A percentile compares a stretch with the other conserved stretches of the same genome.
Evolutionary conservation across 352 stramenopile species (phyloP).

Genomic region (Pythium oligandrum): DNA sequence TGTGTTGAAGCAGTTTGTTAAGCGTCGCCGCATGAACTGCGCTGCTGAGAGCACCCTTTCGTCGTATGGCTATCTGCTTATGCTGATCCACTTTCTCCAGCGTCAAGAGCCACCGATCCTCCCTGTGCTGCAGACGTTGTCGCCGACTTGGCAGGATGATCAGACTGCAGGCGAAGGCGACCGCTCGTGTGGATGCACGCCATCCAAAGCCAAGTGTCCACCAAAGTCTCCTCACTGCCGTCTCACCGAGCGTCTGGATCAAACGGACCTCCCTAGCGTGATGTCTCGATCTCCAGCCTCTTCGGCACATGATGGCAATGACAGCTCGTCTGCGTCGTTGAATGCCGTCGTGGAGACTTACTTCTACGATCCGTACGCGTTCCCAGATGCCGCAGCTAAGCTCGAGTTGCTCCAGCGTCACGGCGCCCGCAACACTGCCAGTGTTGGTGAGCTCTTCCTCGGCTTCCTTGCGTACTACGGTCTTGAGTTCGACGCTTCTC

Average conservation of each 20-base stretch:
- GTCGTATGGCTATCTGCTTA: constrained; percentile 81
- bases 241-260: constrained; percentile 31
- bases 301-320: constrained; percentile 12
- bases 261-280: constrained; percentile 36
- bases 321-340: constrained; percentile 2
- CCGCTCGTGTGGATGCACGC: constrained; percentile 24
- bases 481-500: constrained; percentile 61
- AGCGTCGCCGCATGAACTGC: constrained; percentile 80
- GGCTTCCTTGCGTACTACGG: constrained; percentile 80
- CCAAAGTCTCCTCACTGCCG: constrained; percentile 24
- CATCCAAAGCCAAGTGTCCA: constrained; percentile 11
- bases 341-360: constrained; percentile 61
- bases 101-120: constrained; percentile 60
- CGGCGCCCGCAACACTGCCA: constrained; percentile 40
- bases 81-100: constrained; percentile 84
- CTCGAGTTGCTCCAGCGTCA: constrained; percentile 35
- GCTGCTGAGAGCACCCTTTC: constrained; percentile 75
- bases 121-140: constrained; percentile 66
- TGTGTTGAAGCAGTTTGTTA: constrained; percentile 80
- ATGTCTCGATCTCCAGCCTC: constrained; percentile 41
- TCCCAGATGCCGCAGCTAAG: constrained; percentile 41
- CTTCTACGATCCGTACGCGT: constrained; percentile 76
- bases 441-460: constrained; percentile 59
- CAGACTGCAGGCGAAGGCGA: constrained; percentile 9
- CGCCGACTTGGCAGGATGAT: constrained; percentile 40